These are phyloP conservation scores for Cadophora luteo-olivacea DNA, from an alignment of 2,329 filamentous ascomycete species.

Conservation along the genomic window DNA sequence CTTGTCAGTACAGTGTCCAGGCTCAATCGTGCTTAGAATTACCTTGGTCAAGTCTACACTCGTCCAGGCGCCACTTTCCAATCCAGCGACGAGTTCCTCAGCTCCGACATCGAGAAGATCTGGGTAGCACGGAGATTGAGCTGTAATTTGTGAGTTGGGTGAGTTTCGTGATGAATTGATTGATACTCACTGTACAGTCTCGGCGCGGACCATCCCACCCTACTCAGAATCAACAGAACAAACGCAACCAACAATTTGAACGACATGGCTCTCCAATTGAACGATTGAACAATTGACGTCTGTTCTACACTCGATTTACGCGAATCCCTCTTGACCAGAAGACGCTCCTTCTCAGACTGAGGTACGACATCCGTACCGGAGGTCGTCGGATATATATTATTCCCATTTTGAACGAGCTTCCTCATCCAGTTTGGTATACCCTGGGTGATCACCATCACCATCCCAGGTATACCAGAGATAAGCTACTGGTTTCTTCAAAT, in stretches of 20 bases:
- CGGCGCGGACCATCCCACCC: slow-evolving; percentile 4
- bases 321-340: not conserved
- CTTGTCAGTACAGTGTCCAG: slow-evolving; percentile 1
- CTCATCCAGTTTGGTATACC: slow-evolving; percentile 12
- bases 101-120: slow-evolving; percentile 56
- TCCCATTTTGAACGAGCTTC: slow-evolving; percentile 18
- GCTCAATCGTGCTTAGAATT: slow-evolving; percentile 49
- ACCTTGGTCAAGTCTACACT: slow-evolving; percentile 61
- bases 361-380: not conserved
- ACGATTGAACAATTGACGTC: not conserved
- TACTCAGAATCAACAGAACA: slow-evolving; percentile 16
- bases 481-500: slow-evolving; percentile 11
- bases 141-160: not conserved
- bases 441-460: slow-evolving; percentile 13
- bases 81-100: slow-evolving; percentile 56
- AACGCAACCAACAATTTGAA: slow-evolving; percentile 14
- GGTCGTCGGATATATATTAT: not conserved
- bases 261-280: slow-evolving; percentile 7
- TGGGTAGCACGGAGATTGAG: slow-evolving; percentile 37
- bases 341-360: not conserved
- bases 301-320: not conserved
- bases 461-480: slow-evolving; percentile 14
- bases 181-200: slow-evolving; percentile 6
- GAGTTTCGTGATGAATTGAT: not conserved
- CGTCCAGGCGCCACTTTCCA: slow-evolving; percentile 57